Evolutionary conservation across 2,329 filamentous ascomycete species (phyloP).

Genomic region (Knoxdaviesia proteae): DNA sequence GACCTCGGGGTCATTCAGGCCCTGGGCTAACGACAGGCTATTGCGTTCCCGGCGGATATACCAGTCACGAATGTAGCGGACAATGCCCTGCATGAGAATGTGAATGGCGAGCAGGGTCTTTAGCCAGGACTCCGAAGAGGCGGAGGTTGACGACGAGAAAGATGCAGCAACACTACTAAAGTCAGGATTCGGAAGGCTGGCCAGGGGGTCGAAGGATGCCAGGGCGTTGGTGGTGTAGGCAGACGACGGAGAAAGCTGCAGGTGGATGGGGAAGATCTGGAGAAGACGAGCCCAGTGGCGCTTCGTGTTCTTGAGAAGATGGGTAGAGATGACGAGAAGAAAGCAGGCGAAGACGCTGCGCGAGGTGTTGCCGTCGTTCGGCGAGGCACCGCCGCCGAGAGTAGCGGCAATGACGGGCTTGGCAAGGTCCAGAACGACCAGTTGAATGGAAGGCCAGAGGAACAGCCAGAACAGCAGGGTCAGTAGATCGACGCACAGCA

Average conservation of each 20-base stretch:
- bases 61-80: slow-evolving; percentile 50
- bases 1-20: slow-evolving; percentile 39
- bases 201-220: not conserved
- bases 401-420: slow-evolving; percentile 88
- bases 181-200: slow-evolving; percentile 1
- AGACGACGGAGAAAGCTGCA: too few relatives aligned
- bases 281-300: slow-evolving; percentile 25
- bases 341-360: slow-evolving; percentile 32
- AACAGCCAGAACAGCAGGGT: slow-evolving; percentile 74
- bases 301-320: slow-evolving; percentile 27
- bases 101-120: slow-evolving; percentile 52
- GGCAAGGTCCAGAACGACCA: slow-evolving; percentile 71
- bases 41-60: slow-evolving; percentile 33
- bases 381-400: slow-evolving; percentile 44
- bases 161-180: slow-evolving; percentile 1
- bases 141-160: too few relatives aligned
- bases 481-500: slow-evolving; percentile 64
- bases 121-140: slow-evolving; percentile 22
- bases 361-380: slow-evolving; percentile 31
- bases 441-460: slow-evolving; percentile 70
- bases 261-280: slow-evolving; percentile 18
- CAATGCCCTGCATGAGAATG: slow-evolving; percentile 52
- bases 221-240: too few relatives aligned
- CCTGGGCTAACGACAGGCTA: slow-evolving; percentile 27
- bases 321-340: slow-evolving; percentile 39